Evolutionary conservation across 805 yeast species (phyloP), one percentile per base, ranked within the genome.

Genomic region (Nadsonia fulvescens): DNA sequence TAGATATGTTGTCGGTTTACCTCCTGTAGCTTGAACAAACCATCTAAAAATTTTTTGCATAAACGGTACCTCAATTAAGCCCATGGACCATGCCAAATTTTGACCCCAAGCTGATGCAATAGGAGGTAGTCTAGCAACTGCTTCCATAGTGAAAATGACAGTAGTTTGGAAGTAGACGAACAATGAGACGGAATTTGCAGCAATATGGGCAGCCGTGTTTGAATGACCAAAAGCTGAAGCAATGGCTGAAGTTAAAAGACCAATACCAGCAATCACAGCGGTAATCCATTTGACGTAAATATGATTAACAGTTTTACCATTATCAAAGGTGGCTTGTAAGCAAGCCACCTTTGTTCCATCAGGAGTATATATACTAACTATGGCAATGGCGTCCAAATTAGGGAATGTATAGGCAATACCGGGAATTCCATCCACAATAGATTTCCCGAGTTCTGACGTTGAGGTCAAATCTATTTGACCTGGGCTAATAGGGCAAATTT

Each of bases 11-110:
- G 76, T 53, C 16, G 94, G 93, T 1, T 63, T 51, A 21, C 95
- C 95, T 25, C 95, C 95, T 1, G 95, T 82, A 15, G 89, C 58
- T 53, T 83, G 94, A 29, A 86, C 72, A 48, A 86, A 86, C 98
- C 98, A 86, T 44, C 75, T 63, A 37, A 89, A 74, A 37, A 81
- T 77, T 27, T 60, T 52, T 51, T 83, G 93, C 93, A 83, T 77
- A 46, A 82, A 83, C 3, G 44, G 41, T 20, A 76, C 64, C 45
- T 73, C 58, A 38, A 83, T 78, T 32, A 83, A 58, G 2, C 95
- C 95, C 76, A 83, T 77, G 2, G 93, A 78, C 95, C 95, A 83
- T 15, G 81, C 82, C 42, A 83, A 58, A 44, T 83, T 82, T 48
- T 78, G 91, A 5, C 82, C 58, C 95, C 95, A 83, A 6, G 93